These are phyloP conservation scores for Trebouxia sp. DNA, from an alignment of 139 green algal genomes.

Conservation along the genomic window DNA sequence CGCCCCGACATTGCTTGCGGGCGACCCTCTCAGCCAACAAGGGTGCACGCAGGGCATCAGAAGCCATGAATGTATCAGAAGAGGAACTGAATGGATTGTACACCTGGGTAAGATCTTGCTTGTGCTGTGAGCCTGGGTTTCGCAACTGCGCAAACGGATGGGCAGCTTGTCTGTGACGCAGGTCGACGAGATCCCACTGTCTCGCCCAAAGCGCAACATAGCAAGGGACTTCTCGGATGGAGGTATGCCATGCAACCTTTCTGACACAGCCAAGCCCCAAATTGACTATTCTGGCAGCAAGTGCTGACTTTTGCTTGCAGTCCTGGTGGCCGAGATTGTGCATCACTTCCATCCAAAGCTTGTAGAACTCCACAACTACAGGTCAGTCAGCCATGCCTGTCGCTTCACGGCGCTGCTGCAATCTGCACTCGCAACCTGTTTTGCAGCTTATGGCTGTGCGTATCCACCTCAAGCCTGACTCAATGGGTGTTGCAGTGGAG, in stretches of 20 bases:
- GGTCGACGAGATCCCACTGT: conserved; percentile 92
- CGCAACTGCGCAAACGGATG: not conserved
- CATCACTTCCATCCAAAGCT: conserved; percentile 81
- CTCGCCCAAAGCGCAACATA: conserved; percentile 87
- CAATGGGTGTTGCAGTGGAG: conserved; percentile 61
- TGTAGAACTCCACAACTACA: conserved; percentile 97
- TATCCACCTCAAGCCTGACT: too few species aligned
- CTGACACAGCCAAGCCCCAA: not conserved
- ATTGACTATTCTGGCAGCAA: not conserved
- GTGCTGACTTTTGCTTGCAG: conserved; percentile 48
- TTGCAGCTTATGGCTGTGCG: too few species aligned
- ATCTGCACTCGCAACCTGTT: too few species aligned
- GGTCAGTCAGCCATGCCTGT: conserved; percentile 39
- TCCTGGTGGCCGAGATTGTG: conserved; percentile 88
- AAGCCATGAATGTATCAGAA: conserved; percentile 67
- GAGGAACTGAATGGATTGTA: conserved; percentile 83
- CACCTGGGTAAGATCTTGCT: conserved; percentile 68
- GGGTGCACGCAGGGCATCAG: not conserved
- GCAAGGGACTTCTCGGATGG: conserved; percentile 92
- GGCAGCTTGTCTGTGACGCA: conserved; percentile 16
- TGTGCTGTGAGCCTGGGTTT: not conserved
- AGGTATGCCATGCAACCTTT: conserved; percentile 45
- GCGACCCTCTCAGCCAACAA: not conserved
- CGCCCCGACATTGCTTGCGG: not conserved
- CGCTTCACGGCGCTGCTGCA: too few species aligned